Percentiles rank a stretch among this genome's conserved stretches.
Evolutionary conservation across 176 grass and related monocot species (phyloP).

Genomic region (Oryza rufipogon): DNA sequence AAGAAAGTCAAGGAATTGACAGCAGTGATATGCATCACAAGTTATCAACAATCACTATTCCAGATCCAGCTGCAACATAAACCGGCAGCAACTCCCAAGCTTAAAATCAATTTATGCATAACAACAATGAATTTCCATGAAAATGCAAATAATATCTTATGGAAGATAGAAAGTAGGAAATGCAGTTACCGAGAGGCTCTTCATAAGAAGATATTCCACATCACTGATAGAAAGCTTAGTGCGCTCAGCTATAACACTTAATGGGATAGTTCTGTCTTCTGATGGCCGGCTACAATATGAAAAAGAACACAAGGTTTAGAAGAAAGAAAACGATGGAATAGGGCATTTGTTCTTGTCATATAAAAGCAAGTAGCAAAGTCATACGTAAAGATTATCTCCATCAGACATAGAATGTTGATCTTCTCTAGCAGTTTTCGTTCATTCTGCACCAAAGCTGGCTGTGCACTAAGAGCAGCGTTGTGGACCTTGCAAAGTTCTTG

Average conservation of each 20-base stretch:
- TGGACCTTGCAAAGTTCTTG: neutral
- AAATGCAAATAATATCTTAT: neutral
- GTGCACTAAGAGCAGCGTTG: neutral
- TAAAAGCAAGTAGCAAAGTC: neutral
- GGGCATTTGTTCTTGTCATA: neutral
- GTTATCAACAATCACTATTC: neutral
- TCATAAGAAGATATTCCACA: slow-evolving; percentile 72
- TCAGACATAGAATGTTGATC: neutral
- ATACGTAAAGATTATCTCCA: slow-evolving; percentile 12
- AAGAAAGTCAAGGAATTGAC: neutral
- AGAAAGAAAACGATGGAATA: neutral
- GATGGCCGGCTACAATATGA: slow-evolving; percentile 47
- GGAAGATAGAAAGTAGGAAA: neutral
- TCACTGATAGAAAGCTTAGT: slow-evolving; percentile 63
- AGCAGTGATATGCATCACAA: neutral
- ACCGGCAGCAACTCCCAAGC: neutral
- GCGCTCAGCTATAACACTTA: slow-evolving; percentile 49
- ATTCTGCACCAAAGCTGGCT: slow-evolving; percentile 3
- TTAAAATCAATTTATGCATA: neutral
- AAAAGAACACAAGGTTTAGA: slow-evolving; percentile 15
- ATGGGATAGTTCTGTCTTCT: slow-evolving; percentile 63
- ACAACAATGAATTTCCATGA: neutral
- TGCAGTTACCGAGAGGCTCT: slow-evolving; percentile 62
- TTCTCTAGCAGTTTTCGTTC: neutral
- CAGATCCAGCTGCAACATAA: neutral